Conservation (phyloP, 192 early-diverging fungal genomes). For the Coemansia sp. region DNA sequence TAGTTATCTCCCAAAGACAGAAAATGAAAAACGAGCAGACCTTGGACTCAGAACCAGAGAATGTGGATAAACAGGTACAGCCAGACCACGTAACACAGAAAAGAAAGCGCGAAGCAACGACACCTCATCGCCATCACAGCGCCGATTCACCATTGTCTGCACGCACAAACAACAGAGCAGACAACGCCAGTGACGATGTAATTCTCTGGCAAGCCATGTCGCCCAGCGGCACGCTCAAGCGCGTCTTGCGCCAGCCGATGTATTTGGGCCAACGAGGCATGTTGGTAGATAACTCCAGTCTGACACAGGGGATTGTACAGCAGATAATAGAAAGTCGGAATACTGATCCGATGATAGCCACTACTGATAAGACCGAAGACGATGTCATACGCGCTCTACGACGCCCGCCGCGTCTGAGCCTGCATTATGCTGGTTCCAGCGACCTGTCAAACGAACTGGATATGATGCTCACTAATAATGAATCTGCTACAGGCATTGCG, state of each 20-base stretch:
- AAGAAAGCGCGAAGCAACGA: constrained; percentile 22
- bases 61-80: not conserved
- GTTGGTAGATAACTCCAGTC: constrained; percentile 14
- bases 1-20: too few species aligned
- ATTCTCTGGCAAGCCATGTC: constrained; percentile 51
- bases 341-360: not conserved
- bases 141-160: constrained; percentile 25
- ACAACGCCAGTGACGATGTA: constrained; percentile 14
- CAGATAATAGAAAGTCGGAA: constrained; percentile 38
- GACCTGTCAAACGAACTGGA: constrained; percentile 20
- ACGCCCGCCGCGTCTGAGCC: not conserved
- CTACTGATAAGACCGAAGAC: not conserved
- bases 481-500: not conserved
- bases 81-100: constrained; percentile 13
- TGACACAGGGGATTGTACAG: constrained; percentile 37
- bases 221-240: constrained; percentile 40
- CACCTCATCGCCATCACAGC: constrained; percentile 28
- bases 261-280: constrained; percentile 9
- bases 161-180: constrained; percentile 5
- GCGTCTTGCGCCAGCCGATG: constrained; percentile 34
- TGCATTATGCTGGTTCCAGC: constrained; percentile 11
- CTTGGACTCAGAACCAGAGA: not conserved
- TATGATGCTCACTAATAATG: not conserved
- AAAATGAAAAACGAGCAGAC: too few species aligned
- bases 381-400: not conserved